Base-by-base conservation (phyloP, 345 rosid species). In the Salix purpurea region DNA sequence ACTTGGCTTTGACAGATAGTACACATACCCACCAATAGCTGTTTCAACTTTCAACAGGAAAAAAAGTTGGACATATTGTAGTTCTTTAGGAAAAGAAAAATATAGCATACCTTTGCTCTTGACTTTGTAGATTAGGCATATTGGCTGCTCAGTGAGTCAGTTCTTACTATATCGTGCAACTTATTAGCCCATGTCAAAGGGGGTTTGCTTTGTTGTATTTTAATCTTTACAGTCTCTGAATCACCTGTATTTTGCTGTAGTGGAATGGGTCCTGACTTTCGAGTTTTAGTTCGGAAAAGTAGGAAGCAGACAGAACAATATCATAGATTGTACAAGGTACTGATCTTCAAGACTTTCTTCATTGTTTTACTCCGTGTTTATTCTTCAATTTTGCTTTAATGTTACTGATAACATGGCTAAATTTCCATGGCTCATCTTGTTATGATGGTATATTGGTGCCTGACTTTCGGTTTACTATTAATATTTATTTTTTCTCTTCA, bases 231-330 rank as follows among this genome's bases (percentile, higher is more conserved):
- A 34, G 76, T 73, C 50, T 73, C 1, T 23, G 40, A 21, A 39
- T 48, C 24, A 32, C 66, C 72, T 74, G 42, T 24, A 18, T 67
- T 14, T 56, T 69, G 36, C 36, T 85, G 80, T 88, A 94, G 98
- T 88, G 97, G 98, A 64, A 94, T 94, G 97, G 98, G 98, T 71
- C 97, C 97, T 74, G 98, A 92, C 84, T 94, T 92, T 67, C 87
- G 97, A 82, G 98, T 94, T 77, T 84, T 94, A 75, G 98, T 94
- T 78, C 88, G 95, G 79, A 94, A 94, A 84, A 94, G 98, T 76
- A 87, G 97, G 92, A 92, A 94, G 81, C 98, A 91, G 80, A 95
- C 98, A 11, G 98, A 90, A 77, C 97, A 93, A 75, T 93, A 93
- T 81, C 92, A 90, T 76, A 81, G 89, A 13, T 77, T 93, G 70